Evolutionary conservation across 140 eudicot species (phyloP).

Genomic region (Senecio squalidus): DNA sequence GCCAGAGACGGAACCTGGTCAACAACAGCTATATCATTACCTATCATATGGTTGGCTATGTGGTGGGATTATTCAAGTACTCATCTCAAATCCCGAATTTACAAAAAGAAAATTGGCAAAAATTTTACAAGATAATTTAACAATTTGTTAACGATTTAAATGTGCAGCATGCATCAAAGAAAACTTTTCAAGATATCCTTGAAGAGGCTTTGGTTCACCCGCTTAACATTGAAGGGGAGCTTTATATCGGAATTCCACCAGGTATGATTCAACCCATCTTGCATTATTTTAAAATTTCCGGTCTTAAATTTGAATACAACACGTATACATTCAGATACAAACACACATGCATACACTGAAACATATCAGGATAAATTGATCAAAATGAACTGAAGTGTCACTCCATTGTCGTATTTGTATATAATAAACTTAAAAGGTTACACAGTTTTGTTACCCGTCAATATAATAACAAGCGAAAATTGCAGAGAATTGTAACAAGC

Average conservation of each 20-base stretch:
- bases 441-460: too few relatives aligned
- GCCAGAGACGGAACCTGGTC: constrained; percentile 88
- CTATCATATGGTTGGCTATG: constrained; percentile 89
- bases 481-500: too few relatives aligned
- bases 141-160: too few relatives aligned
- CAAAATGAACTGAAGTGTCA: too few relatives aligned
- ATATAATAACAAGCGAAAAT: too few relatives aligned
- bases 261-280: constrained; percentile 38
- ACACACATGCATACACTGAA: not conserved
- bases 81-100: not conserved
- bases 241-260: constrained; percentile 87
- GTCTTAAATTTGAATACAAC: not conserved
- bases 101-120: not conserved
- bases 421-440: too few relatives aligned
- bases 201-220: too few relatives aligned
- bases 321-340: not conserved
- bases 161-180: too few relatives aligned
- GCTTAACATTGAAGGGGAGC: too few relatives aligned
- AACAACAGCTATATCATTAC: constrained; percentile 71
- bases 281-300: not conserved
- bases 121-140: not conserved
- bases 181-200: too few relatives aligned
- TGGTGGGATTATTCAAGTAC: constrained; percentile 91
- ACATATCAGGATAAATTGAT: not conserved
- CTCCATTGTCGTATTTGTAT: too few relatives aligned